Evolutionary conservation across 495 filamentous ascomycete genomes (phyloP), one percentile per base, ranked within the genome.

Genomic region (Podospora sp.): DNA sequence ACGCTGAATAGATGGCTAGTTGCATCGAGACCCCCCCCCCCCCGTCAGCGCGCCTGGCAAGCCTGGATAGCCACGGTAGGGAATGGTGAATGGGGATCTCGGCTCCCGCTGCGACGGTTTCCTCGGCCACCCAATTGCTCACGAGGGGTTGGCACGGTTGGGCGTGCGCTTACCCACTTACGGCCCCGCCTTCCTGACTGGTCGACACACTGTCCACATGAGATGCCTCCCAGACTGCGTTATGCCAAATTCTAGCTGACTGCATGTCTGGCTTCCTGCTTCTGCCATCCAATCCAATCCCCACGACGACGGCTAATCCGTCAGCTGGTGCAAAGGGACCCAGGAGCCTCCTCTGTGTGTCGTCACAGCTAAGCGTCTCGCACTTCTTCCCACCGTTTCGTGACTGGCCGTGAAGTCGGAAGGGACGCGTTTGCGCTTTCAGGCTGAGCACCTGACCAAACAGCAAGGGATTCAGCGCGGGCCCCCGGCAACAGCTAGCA

Each of bases 121-220:
- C 21, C 22, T 20, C 56, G 56, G 24, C 26, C 26, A 22, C 18
- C 26, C 24, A 20, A 14, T 22, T 59, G 56, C 56, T 59, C 56
- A 59, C 56, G 56, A 12, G 27, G 56, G 56, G 6, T 27, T 22
- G 56, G 22, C 26, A 27, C 18, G 21, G 56, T 26, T 33, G 56
- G n/a, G 21, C 56, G 26, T 26, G 56, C 21, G 21, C 26, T 12
- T 33, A 12, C 18, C 18, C 56, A 35, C 26, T 46, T 46, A 46
- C 40, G 40, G 40, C 40, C 40, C 24, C 56, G 56, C 56, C 56
- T 59, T 59, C 56, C 56, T 59, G 22, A 59, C 56, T 59, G 56
- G 56, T 59, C 56, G 56, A 35, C 56, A 27, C 16, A 14, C 56
- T 59, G 56, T n/a, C 22, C 56, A 55, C 52, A 55, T 55, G 40